Evolutionary conservation across 148 eudicot genomes (phyloP), one percentile per base, ranked within the genome.

Genomic region (Amaranthus cruentus): DNA sequence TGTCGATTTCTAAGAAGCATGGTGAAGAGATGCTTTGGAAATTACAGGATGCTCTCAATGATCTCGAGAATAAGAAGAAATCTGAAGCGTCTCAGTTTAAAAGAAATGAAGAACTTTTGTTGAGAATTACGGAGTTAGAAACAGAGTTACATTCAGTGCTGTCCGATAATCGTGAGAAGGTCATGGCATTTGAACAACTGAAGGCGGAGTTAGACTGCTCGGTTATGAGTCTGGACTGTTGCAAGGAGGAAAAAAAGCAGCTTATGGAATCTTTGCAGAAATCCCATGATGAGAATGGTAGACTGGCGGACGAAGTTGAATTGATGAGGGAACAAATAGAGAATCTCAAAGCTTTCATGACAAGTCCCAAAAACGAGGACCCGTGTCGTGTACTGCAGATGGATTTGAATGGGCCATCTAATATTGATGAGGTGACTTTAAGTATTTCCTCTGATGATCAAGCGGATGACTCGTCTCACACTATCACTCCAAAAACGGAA

Each of bases 161-260:
- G n/a, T 83, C 88, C 55, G 99, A 90, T 53, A 88, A 85, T 56
- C 87, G 91, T 74, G 97, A 93, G 70, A 88, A 73, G 80, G 65
- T 76, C 59, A 84, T 84, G 57, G 87, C 81, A 50, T 85, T 86
- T 78, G 97, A 95, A 68, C 82, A 89, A 49, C 73, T 86, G 63
- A 86, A 86, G 85, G 90, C 92, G 10, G 94, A 91, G 64, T 58
- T 95, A 77, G 99, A 95, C 73, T 95, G 99, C 82, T 88, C 96
- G 15, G 48, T 83, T 56, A 84, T 90, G 79, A 91, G 93, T 83
- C 85, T 92, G 65, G 97, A 91, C 77, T 95, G 96, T 71, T 95
- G 96, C 78, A 95, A 84, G 87, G 97, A 95, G 83, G 98, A 95
- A 83, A 95, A 95, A 69, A 85, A 86, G 77, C 88, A 80, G 87